Conservation (phyloP, 352 stramenopile genomes). For the Phytophthora sp. region DNA sequence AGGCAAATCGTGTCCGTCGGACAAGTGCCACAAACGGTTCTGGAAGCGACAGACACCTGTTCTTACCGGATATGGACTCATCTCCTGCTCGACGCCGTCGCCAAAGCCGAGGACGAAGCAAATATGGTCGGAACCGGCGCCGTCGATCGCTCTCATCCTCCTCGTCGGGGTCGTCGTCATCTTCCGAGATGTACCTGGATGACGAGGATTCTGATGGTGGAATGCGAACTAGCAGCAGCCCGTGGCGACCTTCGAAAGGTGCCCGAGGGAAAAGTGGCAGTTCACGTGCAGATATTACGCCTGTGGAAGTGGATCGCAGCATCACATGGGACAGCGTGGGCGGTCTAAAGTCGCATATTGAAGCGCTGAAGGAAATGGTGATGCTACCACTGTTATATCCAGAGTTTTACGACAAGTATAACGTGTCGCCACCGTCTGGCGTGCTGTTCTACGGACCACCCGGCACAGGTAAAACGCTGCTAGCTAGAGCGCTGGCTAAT, state of each 20-base stretch:
- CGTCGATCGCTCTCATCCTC: conserved; percentile 54
- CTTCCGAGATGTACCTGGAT: conserved; percentile 56
- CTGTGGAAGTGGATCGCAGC: conserved; percentile 80
- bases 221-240: conserved; percentile 60
- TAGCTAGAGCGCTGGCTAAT: conserved; percentile 90
- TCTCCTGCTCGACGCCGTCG: conserved; percentile 32
- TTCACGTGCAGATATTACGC: conserved; percentile 78
- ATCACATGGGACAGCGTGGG: conserved; percentile 90
- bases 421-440: conserved; percentile 79
- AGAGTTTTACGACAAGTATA: conserved; percentile 93
- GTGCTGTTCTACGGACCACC: conserved; percentile 92
- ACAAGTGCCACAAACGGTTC: conserved; percentile 29
- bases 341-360: conserved; percentile 84
- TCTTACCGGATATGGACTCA: conserved; percentile 35
- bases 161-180: conserved; percentile 50
- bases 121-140: conserved; percentile 31
- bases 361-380: conserved; percentile 94
- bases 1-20: conserved; percentile 39
- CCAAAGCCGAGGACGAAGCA: conserved; percentile 28
- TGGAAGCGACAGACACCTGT: conserved; percentile 34
- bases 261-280: conserved; percentile 45
- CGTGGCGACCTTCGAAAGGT: conserved; percentile 33
- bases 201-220: conserved; percentile 76
- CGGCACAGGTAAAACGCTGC: conserved; percentile 93
- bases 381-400: conserved; percentile 93